Base-by-base conservation (phyloP, 2,329 filamentous ascomycete genomes). In the Emmonsia crescens region DNA sequence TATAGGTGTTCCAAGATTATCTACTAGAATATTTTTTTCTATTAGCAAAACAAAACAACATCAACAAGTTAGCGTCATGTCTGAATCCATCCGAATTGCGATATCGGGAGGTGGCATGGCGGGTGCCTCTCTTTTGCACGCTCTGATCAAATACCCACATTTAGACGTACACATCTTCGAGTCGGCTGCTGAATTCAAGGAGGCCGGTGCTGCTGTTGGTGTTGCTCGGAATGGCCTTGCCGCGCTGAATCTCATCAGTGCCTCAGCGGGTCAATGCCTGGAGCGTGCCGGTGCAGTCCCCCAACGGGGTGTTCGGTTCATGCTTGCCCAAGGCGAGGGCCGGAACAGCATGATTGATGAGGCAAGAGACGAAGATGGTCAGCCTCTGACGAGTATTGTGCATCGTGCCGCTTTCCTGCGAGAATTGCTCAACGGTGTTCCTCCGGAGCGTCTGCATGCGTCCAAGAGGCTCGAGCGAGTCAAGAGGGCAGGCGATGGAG, bases 41-140 rank as follows among this genome's bases (percentile, higher is more conserved):
- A n/a, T n/a, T n/a, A n/a, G n/a, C n/a, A n/a, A n/a, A n/a, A n/a
- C n/a, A n/a, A n/a, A n/a, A 3, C 8, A 8, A 3, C 31, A 33
- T 33, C 40, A 42, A 42, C 40, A 3, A n/a, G 40, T n/a, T n/a
- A 1, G 16, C 33, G n/a, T 21, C 5, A 48, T 48, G 44, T 12
- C 44, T n/a, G 10, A 6, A 3, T 9, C 44, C 9, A 24, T 64
- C 42, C 63, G 63, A 10, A 57, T 65, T 16, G 61, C 64, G 44
- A 63, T 63, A 83, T 74, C 21, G 80, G 79, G 59, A 77, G 80
- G 31, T 38, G 73, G 74, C 57, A 73, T 78, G 46, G 71, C 72
- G 6, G 76, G 76, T 12, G 67, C 74, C 16, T 70, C 73, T 10
- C 71, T 78, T 2, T 70, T 72, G 10, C 72, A 71, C 1, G 74